Base-by-base conservation (phyloP, 768 basidiomycete genomes). In the Macrolepiota albuminosa region DNA sequence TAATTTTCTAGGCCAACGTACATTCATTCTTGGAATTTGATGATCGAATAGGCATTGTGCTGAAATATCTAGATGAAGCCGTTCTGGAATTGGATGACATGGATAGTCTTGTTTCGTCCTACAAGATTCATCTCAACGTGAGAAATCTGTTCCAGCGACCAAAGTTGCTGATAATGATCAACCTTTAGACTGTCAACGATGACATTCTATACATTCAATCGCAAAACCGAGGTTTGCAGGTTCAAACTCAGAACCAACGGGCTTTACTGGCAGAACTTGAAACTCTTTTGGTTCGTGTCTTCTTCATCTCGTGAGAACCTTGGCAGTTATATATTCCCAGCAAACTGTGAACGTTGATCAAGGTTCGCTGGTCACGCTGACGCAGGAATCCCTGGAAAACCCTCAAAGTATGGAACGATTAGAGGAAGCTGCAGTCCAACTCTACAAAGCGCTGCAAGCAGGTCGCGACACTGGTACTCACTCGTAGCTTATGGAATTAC, bases 1-100 rank as follows among this genome's bases (percentile, higher is more conserved):
- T 34, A 58, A 7, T 49, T 61, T 53, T 14, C 14, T 66, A 96
- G 95, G 96, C 96, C 2, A 98, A 96, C 69, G 91, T 98, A 36
- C 93, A 98, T 71, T 97, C 97, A 2, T 98, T 98, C 75, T 79
- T 98, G 48, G 97, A 98, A 73, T 90, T 90, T 9, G 97, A 99
- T 70, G 95, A 98, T 69, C 84, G 96, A 34, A 86, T 99, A 57
- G 82, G 80, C 46, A 75, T 88, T 9, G 95, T 99, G 33, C 73
- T 97, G 69, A 91, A 90, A 64, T 88, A 84, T 68, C 84, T 99
- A 66, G 95, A 98, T 59, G 90, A 94, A 39, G 93, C 95, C 4
- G 74, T 98, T 37, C 75, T 81, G 8, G 95, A 98, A 72, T 79
- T 98, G 45, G 95, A 98, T 68, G 86, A 81, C 58, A 90, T 98